phyloP scores from a whole-genome alignment of 768 basidiomycete species.

The Guyanaporus albipodus region DNA sequence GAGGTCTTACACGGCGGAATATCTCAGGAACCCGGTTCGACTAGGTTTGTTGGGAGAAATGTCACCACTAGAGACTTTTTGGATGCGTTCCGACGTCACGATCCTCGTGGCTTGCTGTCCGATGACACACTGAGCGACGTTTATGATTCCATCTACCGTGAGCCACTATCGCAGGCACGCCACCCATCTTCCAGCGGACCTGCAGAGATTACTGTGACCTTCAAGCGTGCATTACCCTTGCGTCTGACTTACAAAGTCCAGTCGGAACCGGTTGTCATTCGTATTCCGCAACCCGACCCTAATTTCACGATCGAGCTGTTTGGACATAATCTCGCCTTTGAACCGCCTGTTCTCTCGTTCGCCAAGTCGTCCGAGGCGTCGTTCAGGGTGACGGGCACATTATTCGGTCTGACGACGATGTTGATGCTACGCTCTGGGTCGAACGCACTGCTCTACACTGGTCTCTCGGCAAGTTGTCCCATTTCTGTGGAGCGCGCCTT shows the following conservation, averaged over 20 bases:
- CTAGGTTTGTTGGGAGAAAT: conserved; percentile 50
- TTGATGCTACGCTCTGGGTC: conserved; percentile 80
- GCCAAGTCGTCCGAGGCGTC: conserved; percentile 73
- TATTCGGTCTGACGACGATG: conserved; percentile 78
- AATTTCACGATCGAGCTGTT: conserved; percentile 76
- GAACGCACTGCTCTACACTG: conserved; percentile 79
- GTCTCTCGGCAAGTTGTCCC: conserved; percentile 73
- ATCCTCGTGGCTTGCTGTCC: conserved; percentile 63
- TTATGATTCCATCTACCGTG: conserved; percentile 71
- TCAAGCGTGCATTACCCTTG: conserved; percentile 71
- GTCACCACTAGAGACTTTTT: conserved; percentile 77
- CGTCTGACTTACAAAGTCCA: conserved; percentile 84
- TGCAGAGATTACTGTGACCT: conserved; percentile 55
- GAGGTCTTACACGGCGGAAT: conserved; percentile 80
- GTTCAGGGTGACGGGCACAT: conserved; percentile 86
- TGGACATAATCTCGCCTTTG: conserved; percentile 86
- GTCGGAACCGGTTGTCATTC: conserved; percentile 83
- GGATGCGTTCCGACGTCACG: conserved; percentile 76
- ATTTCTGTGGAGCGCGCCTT: conserved; percentile 87
- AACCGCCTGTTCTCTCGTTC: conserved; percentile 82
- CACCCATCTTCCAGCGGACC: conserved; percentile 37
- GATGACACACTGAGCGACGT: conserved; percentile 76
- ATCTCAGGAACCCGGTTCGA: conserved; percentile 54
- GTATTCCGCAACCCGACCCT: conserved; percentile 83
- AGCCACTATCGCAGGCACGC: conserved; percentile 70